Conservation (phyloP, 2,329 filamentous ascomycete genomes). For the Harringtonia lauricola region DNA sequence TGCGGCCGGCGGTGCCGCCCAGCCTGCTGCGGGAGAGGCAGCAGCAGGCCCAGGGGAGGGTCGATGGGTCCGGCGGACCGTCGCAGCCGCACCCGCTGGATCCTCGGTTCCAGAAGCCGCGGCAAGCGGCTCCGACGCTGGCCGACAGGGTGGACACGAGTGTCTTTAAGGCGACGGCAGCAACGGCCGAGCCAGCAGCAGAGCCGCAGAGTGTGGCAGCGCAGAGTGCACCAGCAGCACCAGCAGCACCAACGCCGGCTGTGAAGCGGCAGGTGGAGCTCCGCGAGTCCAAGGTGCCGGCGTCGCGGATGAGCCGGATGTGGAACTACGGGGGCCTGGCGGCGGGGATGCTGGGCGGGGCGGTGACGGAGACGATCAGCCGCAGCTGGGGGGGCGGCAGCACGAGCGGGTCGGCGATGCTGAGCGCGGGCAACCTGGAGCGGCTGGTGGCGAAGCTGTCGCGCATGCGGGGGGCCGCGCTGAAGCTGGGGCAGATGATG, state of each 20-base stretch:
- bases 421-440: conserved; percentile 87
- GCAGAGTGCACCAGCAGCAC: not conserved
- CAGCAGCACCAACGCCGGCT: not conserved
- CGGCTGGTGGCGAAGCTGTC: conserved; percentile 86
- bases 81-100: conserved; percentile 11
- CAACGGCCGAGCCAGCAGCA: not conserved
- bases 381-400: conserved; percentile 54
- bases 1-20: not conserved
- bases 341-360: conserved; percentile 90
- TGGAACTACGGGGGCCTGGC: conserved; percentile 94
- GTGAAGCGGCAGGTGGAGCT: conserved; percentile 27
- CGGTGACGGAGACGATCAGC: conserved; percentile 74
- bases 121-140: not conserved
- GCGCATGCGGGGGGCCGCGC: conserved; percentile 90
- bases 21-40: conserved; percentile 1
- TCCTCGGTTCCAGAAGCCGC: conserved; percentile 8
- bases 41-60: not conserved
- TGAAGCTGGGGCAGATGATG: conserved; percentile 96
- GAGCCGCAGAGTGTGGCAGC: not conserved
- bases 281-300: conserved; percentile 81
- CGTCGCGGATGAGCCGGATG: conserved; percentile 72
- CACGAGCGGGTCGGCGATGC: conserved; percentile 63
- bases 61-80: not conserved
- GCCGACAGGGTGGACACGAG: conserved; percentile 26
- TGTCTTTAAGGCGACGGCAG: conserved; percentile 32